Base-by-base conservation (phyloP, 176 grass and related monocot genomes). In the Pontederia paniculata region DNA sequence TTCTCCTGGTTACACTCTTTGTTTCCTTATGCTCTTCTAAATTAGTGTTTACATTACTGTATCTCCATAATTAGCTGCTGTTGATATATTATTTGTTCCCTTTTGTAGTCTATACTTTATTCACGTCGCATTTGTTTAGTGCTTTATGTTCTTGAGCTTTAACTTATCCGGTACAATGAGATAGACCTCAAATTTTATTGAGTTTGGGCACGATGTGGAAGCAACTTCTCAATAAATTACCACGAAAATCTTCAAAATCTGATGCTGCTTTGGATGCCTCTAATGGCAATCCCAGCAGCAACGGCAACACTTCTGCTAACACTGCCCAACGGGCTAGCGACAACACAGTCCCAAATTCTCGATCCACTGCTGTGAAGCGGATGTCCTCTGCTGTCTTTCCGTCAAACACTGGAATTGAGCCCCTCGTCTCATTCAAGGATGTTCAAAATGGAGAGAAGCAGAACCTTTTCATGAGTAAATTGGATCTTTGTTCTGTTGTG, bases 381-480 rank as follows among this genome's bases (percentile, higher is more conserved):
- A 98, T 91, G 88, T 81, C 94, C 0, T 98, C 94, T 12, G 87
- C 83, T 0, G 84, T 98, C 45, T 98, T 98, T 69, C 94, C 94
- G 13, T 98, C 94, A 0, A 93, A 83, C 21, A 78, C 94, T 5
- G 88, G 87, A 37, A 93, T 91, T 15, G 94, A 98, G 65, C 86
- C 94, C 17, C 70, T 93, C 17, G 77, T 98, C 1, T 68, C 73
- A 14, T 98, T 98, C 73, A 98, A 98, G 79, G 87, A 98, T 13
- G 83, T 98, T 23, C 68, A 87, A 0, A 80, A 82, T 64, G 77
- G 80, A 3, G 94, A 93, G 77, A 84, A 84, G 58, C 77, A 78
- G 51, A 88, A 73, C 57, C 77, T 98, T 47, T 98, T 88, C 55
- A 75, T 98, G 45, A 93, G 94, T 63, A 98, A 98, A 81, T 62